Evolutionary conservation across 768 basidiomycete genomes (phyloP), one percentile per base, ranked within the genome.

Genomic region (Lentinula detonsa): DNA sequence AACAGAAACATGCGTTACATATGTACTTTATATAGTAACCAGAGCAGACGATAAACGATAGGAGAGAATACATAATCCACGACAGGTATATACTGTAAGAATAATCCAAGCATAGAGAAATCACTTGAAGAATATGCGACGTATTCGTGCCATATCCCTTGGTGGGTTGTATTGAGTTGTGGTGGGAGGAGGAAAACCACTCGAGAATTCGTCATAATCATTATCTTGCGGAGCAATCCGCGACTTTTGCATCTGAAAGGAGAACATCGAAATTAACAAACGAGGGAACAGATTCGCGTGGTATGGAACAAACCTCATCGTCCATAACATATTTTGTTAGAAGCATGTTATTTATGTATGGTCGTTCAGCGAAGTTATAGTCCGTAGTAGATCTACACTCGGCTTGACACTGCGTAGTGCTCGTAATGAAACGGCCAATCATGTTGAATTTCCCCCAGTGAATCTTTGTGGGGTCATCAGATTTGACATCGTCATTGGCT

Each of bases 361-460:
- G 68, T 50, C 86, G 82, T 50, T 85, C 82, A n/a, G 73, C 73
- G 68, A 89, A 87, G 48, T 78, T 76, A 65, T 90, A 90, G 50
- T 86, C 85, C 50, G 68, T 71, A 5, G 82, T 76, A 58, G 77
- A 79, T 53, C 81, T 82, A 69, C 90, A 93, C 62, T 90, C 85
- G 9, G 82, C 74, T 73, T 96, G 94, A 66, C 89, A 93, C 63
- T 89, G 83, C 0, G 82, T 80, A 5, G 94, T 89, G 66, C 82
- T 85, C 55, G 84, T 81, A 60, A 96, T 85, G 67, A 95, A 93
- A 62, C 87, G 82, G 34, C 89, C 95, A 77, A 98, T 90, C 83
- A 93, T 88, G 65, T 88, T 90, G 73, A 91, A 97, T 74, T 98
- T 98, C 31, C 88, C 91, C 96, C 96, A 98, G 68, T 98, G 94